Evolutionary conservation across 225 moss, liverwort and hornwort species (phyloP), one percentile per base, ranked within the genome.

Genomic region (Pseudoscleropodium purum): DNA sequence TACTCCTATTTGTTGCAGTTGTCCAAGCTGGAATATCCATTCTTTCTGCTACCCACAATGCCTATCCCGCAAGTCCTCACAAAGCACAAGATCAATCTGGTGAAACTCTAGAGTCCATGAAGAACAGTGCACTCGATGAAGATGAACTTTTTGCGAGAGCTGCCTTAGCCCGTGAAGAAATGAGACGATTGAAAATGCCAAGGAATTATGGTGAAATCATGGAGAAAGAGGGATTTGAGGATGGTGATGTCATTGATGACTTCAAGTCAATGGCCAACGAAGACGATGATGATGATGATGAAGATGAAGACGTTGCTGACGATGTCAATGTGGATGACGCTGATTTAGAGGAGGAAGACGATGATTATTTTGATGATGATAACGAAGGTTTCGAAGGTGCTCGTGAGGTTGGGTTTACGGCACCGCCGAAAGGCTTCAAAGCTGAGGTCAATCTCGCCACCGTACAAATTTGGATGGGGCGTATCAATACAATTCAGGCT

Each of bases 381-480:
- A 92, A 72, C 41, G 95, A 87, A 81, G 96, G 94, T 60, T 95
- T 92, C 62, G 88, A 90, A 84, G 94, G 93, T 89, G 94, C 96
- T 80, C 82, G 90, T 75, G 95, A 93, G 82, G 96, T 92, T 78
- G 96, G 97, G 91, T 94, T 89, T 90, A 92, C 93, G 89, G 88
- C 93, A 29, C 95, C 97, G 77, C 99, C 99, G 39, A 95, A 90
- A 86, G 94, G 96, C 86, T 99, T 97, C 87, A 97, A 95, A 93
- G 92, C 96, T 78, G 97, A 97, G 97, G 96, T 97, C 79, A 90
- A 84, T 59, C 79, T 70, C 67, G 51, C 49, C 68, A 88, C 73
- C 65, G 39, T 83, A 63, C 49, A 45, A 85, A 52, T 91, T 81
- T 70, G 23, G 68, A 81, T 84, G 75, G 52, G 54, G 68, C 76